Base-by-base conservation (phyloP, 2,329 filamentous ascomycete genomes). In the Thyridium curvatum region DNA sequence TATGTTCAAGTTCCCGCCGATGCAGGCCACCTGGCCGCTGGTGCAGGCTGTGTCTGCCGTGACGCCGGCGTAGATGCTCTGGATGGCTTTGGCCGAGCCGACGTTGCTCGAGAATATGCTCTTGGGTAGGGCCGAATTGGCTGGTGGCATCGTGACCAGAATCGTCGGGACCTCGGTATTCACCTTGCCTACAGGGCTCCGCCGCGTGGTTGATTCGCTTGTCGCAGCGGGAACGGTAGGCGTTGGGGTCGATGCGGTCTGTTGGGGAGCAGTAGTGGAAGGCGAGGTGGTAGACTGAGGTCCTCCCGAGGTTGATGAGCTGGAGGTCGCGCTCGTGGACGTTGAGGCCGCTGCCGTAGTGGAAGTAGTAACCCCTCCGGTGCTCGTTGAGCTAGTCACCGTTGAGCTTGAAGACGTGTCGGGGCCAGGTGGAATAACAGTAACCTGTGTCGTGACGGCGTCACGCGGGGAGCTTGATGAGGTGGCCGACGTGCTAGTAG, bases 1-100 rank as follows among this genome's bases (percentile, higher is more conserved):
- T 12, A 52, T 52, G n/a, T 62, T 74, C 4, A 71, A 49, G 36
- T 67, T 62, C 16, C 72, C 70, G 12, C 60, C 52, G 33, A 80
- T 67, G 39, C 77, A 81, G 4, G 75, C 74, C 3, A 65, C 61
- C 41, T 78, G 69, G 18, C 60, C 60, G 2, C 51, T 38, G 0
- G 48, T 51, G 50, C 77, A 81, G 37, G 68, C 60, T 3, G 71
- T 69, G 15, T 66, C 46, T 6, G 63, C 56, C 1, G 64, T 69
- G 28, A 74, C 55, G 2, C 47, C 52, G 18, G 61, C 59, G 43
- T 72, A 77, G 17, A 69, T 44, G 9, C 56, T 45, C 52, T 81
- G 80, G 48, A 72, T 66, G 3, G 54, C 41, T 31, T 59, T 54
- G 9, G 71, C 69, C 29, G 60, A 46, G 9, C 59, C 60, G 15